phyloP scores from a whole-genome alignment of 73 alveolate genomes.

The Uronychia binucleata region DNA sequence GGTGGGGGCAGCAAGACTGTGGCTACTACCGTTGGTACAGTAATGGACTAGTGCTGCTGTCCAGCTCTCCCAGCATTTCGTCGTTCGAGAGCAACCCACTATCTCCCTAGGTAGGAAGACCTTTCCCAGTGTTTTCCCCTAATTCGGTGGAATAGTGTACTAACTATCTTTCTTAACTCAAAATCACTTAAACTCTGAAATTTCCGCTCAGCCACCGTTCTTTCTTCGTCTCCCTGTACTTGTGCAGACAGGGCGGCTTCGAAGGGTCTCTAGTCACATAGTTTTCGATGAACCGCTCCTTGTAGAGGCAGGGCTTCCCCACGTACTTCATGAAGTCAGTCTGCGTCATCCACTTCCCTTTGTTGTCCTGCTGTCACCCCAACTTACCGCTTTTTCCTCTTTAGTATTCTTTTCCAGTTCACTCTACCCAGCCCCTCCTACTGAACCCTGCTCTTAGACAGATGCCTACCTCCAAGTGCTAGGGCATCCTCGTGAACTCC shows the following conservation, averaged over 20 bases:
- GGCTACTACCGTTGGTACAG: no score
- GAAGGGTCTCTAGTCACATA: conserved; percentile 78
- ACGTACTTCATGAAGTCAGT: conserved; percentile 47
- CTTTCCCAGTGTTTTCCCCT: background rate
- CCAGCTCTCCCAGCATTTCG: background rate
- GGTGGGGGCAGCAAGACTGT: background rate
- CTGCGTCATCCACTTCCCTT: conserved; percentile 10
- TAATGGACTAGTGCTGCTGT: background rate
- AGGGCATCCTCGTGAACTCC: conserved; percentile 9
- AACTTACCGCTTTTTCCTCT: conserved; percentile 5
- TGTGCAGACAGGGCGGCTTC: conserved; percentile 71
- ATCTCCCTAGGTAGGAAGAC: background rate
- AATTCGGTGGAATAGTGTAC: background rate
- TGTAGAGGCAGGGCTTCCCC: conserved; percentile 27
- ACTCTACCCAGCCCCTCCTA: no score
- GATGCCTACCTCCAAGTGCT: conserved; percentile 20
- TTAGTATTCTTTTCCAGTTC: conserved; percentile 50
- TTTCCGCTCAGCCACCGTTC: conserved; percentile 68
- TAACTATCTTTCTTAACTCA: background rate
- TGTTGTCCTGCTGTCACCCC: background rate
- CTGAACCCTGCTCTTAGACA: background rate
- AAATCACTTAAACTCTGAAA: conserved; percentile 35
- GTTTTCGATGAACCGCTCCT: conserved; percentile 63
- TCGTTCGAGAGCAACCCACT: background rate
- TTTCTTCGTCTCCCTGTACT: conserved; percentile 74